Conservation (phyloP, 78 protist species). For the Speleostelium caveatum region DNA sequence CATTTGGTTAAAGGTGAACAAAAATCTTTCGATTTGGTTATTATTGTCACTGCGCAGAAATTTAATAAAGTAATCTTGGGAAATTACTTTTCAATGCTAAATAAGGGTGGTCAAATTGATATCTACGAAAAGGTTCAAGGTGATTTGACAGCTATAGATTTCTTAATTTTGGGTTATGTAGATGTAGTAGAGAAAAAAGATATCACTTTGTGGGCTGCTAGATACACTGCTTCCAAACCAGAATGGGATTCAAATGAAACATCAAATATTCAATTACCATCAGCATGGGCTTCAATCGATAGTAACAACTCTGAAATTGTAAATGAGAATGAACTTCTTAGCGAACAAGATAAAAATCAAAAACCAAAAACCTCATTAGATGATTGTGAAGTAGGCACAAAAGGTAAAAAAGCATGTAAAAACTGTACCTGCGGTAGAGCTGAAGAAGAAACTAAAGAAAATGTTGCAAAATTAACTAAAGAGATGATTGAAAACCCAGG, state of each 20-base stretch:
- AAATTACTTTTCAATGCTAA: conserved; percentile 5
- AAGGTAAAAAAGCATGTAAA: conserved; percentile 77
- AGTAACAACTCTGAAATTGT: background rate
- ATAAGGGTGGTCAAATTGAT: conserved; percentile 23
- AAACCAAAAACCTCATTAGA: conserved; percentile 64
- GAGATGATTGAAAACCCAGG: conserved; percentile 83
- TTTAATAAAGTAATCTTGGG: background rate
- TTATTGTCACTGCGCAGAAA: background rate
- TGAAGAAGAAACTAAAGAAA: conserved; percentile 48
- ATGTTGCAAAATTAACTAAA: conserved; percentile 59
- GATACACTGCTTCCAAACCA: background rate
- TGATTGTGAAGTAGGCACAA: conserved; percentile 73
- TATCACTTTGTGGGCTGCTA: background rate
- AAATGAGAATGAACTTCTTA: conserved; percentile 50
- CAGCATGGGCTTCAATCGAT: conserved; percentile 25
- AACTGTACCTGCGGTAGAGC: conserved; percentile 84
- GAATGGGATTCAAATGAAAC: conserved; percentile 40
- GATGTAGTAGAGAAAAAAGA: background rate
- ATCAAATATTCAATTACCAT: conserved; percentile 9
- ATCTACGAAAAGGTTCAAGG: conserved; percentile 19
- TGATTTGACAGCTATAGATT: background rate
- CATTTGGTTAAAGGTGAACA: background rate
- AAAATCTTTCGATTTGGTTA: background rate
- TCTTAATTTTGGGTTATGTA: conserved; percentile 32
- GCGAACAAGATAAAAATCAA: conserved; percentile 44